These are phyloP conservation scores for Malassezia japonica DNA, from an alignment of 1,284 basidiomycete species.

Conservation along the genomic window DNA sequence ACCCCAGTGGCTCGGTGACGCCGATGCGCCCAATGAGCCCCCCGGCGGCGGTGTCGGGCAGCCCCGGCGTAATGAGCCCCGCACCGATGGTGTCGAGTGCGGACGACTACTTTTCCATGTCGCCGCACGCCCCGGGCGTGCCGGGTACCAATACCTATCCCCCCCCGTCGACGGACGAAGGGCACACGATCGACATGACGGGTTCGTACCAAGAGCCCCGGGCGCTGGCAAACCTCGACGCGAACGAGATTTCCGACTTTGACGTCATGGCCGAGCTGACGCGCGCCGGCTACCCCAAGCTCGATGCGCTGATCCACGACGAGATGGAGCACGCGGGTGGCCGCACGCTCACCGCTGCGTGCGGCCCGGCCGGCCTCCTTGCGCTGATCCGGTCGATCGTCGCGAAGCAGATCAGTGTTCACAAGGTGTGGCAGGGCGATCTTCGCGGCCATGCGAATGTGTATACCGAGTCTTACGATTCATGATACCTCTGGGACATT, in stretches of 20 bases:
- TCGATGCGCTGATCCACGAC: constrained; percentile 60
- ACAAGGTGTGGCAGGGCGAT: constrained; percentile 57
- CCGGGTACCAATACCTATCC: too few species aligned
- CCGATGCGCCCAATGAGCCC: neutral
- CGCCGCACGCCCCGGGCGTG: neutral
- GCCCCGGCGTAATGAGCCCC: neutral
- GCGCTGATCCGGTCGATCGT: constrained; percentile 63
- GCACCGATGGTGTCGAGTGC: neutral
- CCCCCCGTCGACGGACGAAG: neutral
- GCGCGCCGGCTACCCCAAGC: constrained; percentile 63
- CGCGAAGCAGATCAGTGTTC: constrained; percentile 58
- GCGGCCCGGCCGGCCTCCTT: constrained; percentile 65
- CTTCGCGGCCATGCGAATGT: constrained; percentile 52
- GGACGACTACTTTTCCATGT: neutral
- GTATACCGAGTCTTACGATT: constrained; percentile 39
- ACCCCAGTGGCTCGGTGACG: neutral
- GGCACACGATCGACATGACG: neutral
- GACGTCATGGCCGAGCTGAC: constrained; percentile 61
- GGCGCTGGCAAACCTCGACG: constrained; percentile 53
- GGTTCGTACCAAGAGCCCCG: neutral
- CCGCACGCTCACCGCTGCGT: constrained; percentile 63
- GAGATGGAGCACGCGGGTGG: constrained; percentile 59
- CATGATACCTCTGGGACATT: too few species aligned
- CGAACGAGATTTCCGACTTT: constrained; percentile 61
- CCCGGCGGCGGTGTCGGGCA: neutral